Percentiles rank a stretch among this genome's conserved stretches.
These are phyloP conservation scores for Acacia crassicarpa DNA, from an alignment of 306 rosid genomes.

Conservation along the genomic window DNA sequence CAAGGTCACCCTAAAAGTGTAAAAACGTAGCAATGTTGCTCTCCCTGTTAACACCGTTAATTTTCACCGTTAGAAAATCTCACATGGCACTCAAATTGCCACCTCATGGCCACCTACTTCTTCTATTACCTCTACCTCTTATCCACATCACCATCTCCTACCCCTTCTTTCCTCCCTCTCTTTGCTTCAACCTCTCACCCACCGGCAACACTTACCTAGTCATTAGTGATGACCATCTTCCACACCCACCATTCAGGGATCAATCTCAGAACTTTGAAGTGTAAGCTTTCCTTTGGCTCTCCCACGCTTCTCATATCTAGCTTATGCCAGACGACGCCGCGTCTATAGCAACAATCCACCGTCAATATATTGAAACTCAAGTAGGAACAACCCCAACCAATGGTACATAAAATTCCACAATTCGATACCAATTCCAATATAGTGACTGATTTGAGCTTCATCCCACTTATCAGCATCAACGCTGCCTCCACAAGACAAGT, in stretches of 20 bases:
- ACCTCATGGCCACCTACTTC: too few relatives aligned
- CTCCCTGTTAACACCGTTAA: too few relatives aligned
- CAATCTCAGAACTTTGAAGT: constrained; percentile 71
- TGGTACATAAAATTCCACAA: neutral
- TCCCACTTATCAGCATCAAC: constrained; percentile 69
- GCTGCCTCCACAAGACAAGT: constrained; percentile 78
- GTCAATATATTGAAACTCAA: neutral
- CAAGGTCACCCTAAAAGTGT: too few relatives aligned
- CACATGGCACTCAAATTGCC: too few relatives aligned
- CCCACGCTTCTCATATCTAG: constrained; percentile 79
- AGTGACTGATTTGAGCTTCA: constrained; percentile 81
- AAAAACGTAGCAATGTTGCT: too few relatives aligned
- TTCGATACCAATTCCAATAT: constrained; percentile 78
- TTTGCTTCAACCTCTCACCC: too few relatives aligned
- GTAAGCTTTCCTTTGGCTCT: constrained; percentile 62
- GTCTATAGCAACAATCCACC: constrained; percentile 40
- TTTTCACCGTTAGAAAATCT: too few relatives aligned
- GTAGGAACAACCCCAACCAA: neutral
- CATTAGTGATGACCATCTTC: too few relatives aligned
- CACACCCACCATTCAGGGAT: constrained; percentile 64
- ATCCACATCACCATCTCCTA: too few relatives aligned
- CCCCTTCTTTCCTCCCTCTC: too few relatives aligned
- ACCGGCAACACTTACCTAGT: too few relatives aligned
- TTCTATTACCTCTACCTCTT: too few relatives aligned
- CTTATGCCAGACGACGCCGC: constrained; percentile 64